Evolutionary conservation across 179 eudicot species (phyloP), one percentile per base, ranked within the genome.

Genomic region (Silene vulgaris): DNA sequence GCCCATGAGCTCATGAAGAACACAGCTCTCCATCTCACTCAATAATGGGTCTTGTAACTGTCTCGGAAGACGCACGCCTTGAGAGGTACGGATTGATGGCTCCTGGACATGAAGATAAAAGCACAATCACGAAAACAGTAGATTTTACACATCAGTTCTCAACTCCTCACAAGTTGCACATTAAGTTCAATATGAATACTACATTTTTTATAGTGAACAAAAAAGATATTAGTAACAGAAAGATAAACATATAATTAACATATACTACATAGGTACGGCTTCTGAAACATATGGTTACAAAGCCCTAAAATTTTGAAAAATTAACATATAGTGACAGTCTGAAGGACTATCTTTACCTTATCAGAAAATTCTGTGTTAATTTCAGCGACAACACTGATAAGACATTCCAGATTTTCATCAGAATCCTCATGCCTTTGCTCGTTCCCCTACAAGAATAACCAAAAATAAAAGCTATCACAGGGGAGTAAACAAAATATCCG

Each of bases 11-110:
- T 79, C 81, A 73, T 80, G 85, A 54, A 90, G 78, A 79, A 88
- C 79, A 75, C 76, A 83, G 84, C 72, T 87, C 84, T 95, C 95
- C 91, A 90, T 81, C 86, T 95, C 97, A 63, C 81, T 86, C 81
- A 85, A 76, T 77, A 95, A 84, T 29, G 87, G 85, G 70, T 85
- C 96, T 75, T 78, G 84, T 74, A 95, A 74, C 76, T 86, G 90
- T 75, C 82, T 85, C 13, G 97, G 97, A 80, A 95, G 93, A 59
- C 91, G 93, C 77, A 88, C 83, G 50, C 80, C 81, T 56, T 75
- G 87, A 79, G 77, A 73, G 35, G 77, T 75, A 56, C 77, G 69
- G 37, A 86, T 52, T 60, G 76, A 71, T 30, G 70, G 50, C 45
- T 71, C 89, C 94, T 94, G 45, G 13, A 78, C 57, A 69, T 23